Base-by-base conservation (phyloP, 768 basidiomycete species). In the Panellus pusillus region DNA sequence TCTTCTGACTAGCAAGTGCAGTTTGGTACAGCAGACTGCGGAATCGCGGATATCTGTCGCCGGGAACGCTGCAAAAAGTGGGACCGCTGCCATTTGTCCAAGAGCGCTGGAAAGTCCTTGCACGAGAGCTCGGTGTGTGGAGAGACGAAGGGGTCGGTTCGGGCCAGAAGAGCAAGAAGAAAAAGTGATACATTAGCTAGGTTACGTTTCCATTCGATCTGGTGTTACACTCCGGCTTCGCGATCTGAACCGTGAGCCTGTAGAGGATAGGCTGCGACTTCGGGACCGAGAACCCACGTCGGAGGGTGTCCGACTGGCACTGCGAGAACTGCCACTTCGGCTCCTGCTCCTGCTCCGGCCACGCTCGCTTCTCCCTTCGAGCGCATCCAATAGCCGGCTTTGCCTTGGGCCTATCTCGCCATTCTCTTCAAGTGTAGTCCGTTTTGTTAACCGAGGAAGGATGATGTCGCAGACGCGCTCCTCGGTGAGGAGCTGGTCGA, bases 391-490 rank as follows among this genome's bases (percentile, higher is more conserved):
- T n/a, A 99, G 72, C 41, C 88, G 82, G 68, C 91, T 93, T 68
- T 89, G 84, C 14, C 96, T 76, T 4, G 91, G 89, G 0, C 86
- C 86, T 19, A 99, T 78, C 8, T 98, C 94, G 39, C 91, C 89
- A 17, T 85, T 91, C 66, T 99, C 96, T 74, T 98, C 97, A 20
- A 98, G 74, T 3, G 91, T 84, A 47, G 84, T 80, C 18, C 97
- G 82, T 73, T 90, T 93, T 9, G 84, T 82, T 57, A 98, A 71
- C 44, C 97, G 86, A 14, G 97, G 97, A 41, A 99, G 73, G 63
- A 98, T 98, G 63, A 93, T 91, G 72, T 98, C 97, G 70, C 96
- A 98, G 6, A 93, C 95, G 53, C 94, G 81, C 56, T 98, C 97
- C 66, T 96, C 88, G 5, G 79, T 83, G 29, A 98, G 73, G 9